These are phyloP conservation scores for Aureobasidium sp. DNA, from an alignment of 2,329 filamentous ascomycete genomes.

Conservation along the genomic window DNA sequence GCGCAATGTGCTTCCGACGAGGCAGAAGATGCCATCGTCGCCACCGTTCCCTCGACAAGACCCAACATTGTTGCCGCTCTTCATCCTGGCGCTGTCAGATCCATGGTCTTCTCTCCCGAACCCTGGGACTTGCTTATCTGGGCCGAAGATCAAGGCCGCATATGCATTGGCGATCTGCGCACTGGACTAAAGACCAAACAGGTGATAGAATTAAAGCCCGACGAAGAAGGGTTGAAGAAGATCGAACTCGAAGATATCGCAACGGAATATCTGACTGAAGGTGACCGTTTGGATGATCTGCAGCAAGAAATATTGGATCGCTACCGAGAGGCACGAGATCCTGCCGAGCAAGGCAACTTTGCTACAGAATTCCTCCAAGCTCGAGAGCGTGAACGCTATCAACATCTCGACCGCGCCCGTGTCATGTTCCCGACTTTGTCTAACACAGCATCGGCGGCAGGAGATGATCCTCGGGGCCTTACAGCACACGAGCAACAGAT, in stretches of 20 bases:
- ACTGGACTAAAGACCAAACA: constrained; percentile 60
- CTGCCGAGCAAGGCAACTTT: constrained; percentile 31
- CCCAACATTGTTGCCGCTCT: constrained; percentile 38
- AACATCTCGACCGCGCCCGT: constrained; percentile 1
- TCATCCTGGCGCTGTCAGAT: constrained; percentile 66
- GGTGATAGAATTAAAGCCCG: constrained; percentile 55
- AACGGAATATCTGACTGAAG: background rate
- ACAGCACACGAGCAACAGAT: constrained; percentile 39
- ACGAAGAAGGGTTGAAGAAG: constrained; percentile 48
- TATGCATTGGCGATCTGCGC: constrained; percentile 67
- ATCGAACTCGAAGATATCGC: constrained; percentile 42
- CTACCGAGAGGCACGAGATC: constrained; percentile 34
- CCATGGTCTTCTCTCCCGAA: constrained; percentile 85
- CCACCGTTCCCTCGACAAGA: constrained; percentile 69
- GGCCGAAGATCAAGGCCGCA: constrained; percentile 76
- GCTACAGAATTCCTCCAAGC: constrained; percentile 38
- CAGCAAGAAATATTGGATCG: constrained; percentile 37
- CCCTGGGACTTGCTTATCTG: constrained; percentile 87
- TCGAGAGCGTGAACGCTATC: constrained; percentile 27
- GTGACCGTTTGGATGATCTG: constrained; percentile 41
- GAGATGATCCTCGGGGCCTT: constrained; percentile 39
- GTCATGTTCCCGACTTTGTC: background rate
- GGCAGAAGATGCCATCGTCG: constrained; percentile 54
- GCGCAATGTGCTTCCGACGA: constrained; percentile 20
- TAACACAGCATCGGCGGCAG: constrained; percentile 25